A percentile compares a stretch with the other conserved stretches of the same genome.
phyloP scores from a whole-genome alignment of 495 filamentous ascomycete species.

The Penicillium pulvis region DNA sequence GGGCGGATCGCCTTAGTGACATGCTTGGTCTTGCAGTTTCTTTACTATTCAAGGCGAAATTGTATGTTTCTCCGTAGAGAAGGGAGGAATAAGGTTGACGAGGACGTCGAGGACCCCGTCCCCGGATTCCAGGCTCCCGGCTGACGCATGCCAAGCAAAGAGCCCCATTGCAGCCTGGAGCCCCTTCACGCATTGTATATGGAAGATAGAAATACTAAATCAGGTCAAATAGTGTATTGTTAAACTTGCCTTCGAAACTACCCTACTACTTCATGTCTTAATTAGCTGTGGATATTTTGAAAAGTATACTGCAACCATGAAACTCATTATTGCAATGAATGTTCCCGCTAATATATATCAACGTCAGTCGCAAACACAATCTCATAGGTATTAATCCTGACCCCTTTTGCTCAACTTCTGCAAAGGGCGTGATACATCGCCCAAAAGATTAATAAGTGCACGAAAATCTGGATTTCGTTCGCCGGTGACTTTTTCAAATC shows the following conservation, averaged over 20 bases:
- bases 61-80: not conserved
- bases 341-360: too few relatives aligned
- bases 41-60: not conserved
- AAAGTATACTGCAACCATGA: too few relatives aligned
- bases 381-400: not conserved
- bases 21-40: constrained; percentile 28
- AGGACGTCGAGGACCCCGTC: not conserved
- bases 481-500: too few relatives aligned
- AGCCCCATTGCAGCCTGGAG: not conserved
- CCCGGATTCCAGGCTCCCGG: constrained; percentile 11
- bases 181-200: too few relatives aligned
- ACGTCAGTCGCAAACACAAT: not conserved
- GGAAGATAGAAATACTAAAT: too few relatives aligned
- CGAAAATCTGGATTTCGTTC: too few relatives aligned
- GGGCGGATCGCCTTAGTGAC: constrained; percentile 60
- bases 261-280: too few relatives aligned
- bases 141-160: constrained; percentile 12
- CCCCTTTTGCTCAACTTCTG: not conserved
- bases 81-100: not conserved
- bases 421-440: not conserved
- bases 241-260: too few relatives aligned
- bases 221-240: too few relatives aligned
- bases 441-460: too few relatives aligned
- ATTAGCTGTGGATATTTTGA: too few relatives aligned
- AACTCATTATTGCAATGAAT: too few relatives aligned